Conservation (phyloP, 169 alveolate genomes). For the Plasmodium gaboni region DNA sequence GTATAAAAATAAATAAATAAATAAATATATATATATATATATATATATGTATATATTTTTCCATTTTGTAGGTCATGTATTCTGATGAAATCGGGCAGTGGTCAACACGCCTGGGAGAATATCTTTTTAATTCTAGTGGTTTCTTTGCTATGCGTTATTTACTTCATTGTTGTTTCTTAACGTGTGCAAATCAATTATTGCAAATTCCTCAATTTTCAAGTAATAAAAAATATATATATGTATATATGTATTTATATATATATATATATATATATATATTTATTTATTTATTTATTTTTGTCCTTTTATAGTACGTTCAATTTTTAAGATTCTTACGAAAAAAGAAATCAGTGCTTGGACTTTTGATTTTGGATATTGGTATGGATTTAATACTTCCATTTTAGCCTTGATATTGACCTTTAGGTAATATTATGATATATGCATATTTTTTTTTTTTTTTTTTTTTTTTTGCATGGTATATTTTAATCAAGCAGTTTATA, state of each 20-base stretch:
- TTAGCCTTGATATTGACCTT: conserved; percentile 83
- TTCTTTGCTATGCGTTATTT: conserved; percentile 69
- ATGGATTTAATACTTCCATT: conserved; percentile 85
- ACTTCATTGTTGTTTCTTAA: conserved; percentile 62
- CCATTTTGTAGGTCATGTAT: conserved; percentile 42
- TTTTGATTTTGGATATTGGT: conserved; percentile 88
- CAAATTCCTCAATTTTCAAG: conserved; percentile 76
- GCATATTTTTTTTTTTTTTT: not conserved
- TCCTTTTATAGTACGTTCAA: conserved; percentile 38
- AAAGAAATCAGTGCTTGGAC: conserved; percentile 73
- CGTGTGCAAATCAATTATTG: conserved; percentile 68
- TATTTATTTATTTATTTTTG: not conserved
- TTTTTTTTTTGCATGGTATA: conserved; percentile 3
- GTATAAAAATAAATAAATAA: conserved; percentile 12
- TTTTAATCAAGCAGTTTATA: too few species aligned
- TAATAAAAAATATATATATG: too few species aligned
- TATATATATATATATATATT: conserved; percentile 2
- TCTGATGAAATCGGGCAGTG: conserved; percentile 65
- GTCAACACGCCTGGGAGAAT: conserved; percentile 58
- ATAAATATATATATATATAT: not conserved
- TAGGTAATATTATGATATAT: conserved; percentile 75
- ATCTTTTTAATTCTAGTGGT: conserved; percentile 70
- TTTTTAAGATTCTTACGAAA: conserved; percentile 42
- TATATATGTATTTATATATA: too few species aligned
- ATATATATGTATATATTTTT: not conserved